phyloP scores from a whole-genome alignment of 1,284 basidiomycete species.

The Rhodotorula sp. region DNA sequence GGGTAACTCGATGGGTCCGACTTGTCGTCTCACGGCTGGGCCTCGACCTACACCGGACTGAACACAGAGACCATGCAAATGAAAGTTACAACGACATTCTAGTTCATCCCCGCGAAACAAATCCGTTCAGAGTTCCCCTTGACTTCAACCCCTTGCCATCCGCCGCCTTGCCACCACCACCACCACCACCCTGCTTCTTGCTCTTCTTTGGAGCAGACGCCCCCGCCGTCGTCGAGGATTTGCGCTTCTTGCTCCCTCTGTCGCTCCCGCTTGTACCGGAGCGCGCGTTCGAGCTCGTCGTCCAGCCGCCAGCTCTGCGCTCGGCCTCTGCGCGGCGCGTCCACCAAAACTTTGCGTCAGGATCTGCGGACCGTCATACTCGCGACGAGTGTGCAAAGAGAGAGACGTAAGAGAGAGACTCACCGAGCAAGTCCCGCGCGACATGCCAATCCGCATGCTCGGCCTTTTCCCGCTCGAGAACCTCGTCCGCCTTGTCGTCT shows the following conservation, averaged over 20 bases:
- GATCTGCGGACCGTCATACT: constrained; percentile 37
- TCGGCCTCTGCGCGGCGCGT: constrained; percentile 1
- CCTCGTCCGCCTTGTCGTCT: constrained; percentile 48
- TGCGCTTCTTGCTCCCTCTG: neutral
- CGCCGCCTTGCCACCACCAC: neutral
- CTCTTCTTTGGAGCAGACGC: neutral
- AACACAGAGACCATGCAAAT: too few species aligned
- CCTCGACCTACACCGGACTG: too few species aligned
- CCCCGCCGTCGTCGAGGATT: neutral
- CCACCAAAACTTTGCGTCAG: neutral
- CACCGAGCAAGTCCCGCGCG: constrained; percentile 65
- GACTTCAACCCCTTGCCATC: neutral
- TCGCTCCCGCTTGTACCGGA: too few species aligned
- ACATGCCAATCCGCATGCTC: constrained; percentile 87
- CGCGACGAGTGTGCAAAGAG: too few species aligned
- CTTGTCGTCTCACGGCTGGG: too few species aligned
- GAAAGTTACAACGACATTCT: constrained; percentile 22
- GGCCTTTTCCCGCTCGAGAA: constrained; percentile 56
- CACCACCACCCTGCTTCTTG: neutral
- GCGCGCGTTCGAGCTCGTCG: neutral
- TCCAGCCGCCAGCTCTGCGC: constrained; percentile 11
- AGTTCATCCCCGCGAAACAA: constrained; percentile 19
- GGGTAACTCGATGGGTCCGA: neutral
- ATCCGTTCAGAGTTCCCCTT: constrained; percentile 18
- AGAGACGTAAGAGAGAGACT: neutral